Base-by-base conservation (phyloP, 1,284 basidiomycete genomes). In the Fomes fomentarius region DNA sequence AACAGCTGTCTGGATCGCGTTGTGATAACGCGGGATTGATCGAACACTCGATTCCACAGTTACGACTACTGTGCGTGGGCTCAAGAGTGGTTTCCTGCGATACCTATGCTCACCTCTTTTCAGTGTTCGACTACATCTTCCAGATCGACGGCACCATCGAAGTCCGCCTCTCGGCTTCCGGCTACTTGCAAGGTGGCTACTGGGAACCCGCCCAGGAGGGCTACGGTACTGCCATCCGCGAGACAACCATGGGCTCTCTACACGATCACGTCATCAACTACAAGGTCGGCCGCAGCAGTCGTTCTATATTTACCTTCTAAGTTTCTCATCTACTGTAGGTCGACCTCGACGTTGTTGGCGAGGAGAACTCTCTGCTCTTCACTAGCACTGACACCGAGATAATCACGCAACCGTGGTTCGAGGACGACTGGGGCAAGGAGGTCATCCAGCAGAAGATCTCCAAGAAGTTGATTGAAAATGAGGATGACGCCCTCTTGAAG, bases 251-350 rank as follows among this genome's bases (percentile, higher is more conserved):
- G 81, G 85, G 85, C 12, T 84, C 79, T 30, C 66, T 88, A n/a
- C 86, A 88, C 58, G 84, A 88, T 63, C 85, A 88, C 62, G 80
- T 87, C 35, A 81, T 88, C 65, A 86, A 83, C 67, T 87, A 78
- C 71, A 83, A 83, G 75, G 74, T 74, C 37, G 6, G 57, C n/a
- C 10, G 11, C 24, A 12, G 41, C 11, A 14, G 25, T 26, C 17
- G 4, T 39, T 37, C 28, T 57, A 11, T 10, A 26, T 47, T 24
- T 46, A 19, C 24, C 12, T 3, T 15, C 25, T 31, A n/a, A 28
- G 22, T 11, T 24, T n/a, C 39, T 24, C 28, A 44, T 38, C 24
- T 24, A 47, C 30, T 7, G 2, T 30, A 74, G 70, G 75, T 80
- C 52, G 84, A 88, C 59, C 76, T 87, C 41, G 84, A 87, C 59